These are phyloP conservation scores for Inga leiocalycina DNA, from an alignment of 306 rosid species.

Conservation along the genomic window DNA sequence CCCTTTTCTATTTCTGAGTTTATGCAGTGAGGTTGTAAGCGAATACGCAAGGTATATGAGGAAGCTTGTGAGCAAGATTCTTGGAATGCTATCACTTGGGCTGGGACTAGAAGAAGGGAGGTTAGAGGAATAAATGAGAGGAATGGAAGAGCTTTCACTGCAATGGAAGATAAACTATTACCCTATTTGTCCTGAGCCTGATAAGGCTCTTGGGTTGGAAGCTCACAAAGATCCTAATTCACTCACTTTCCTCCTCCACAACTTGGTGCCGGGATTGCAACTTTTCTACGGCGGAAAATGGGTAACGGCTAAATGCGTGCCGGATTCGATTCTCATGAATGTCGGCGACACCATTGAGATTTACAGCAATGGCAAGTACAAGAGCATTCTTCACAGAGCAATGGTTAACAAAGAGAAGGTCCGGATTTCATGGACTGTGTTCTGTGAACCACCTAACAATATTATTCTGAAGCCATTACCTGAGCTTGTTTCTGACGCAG, in stretches of 20 bases:
- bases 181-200: slow-evolving; percentile 87
- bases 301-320: slow-evolving; percentile 82
- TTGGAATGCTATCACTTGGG: slow-evolving; percentile 56
- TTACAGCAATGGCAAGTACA: slow-evolving; percentile 73
- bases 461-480: slow-evolving; percentile 75
- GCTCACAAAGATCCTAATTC: slow-evolving; percentile 83
- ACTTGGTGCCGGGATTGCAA: slow-evolving; percentile 90
- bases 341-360: slow-evolving; percentile 90
- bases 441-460: slow-evolving; percentile 86
- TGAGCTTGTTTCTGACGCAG: slow-evolving; percentile 52
- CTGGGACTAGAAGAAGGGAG: slow-evolving; percentile 79
- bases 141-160: slow-evolving; percentile 72
- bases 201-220: slow-evolving; percentile 81
- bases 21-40: slow-evolving; percentile 57
- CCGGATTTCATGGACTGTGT: slow-evolving; percentile 87
- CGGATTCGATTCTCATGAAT: slow-evolving; percentile 74
- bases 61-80: slow-evolving; percentile 54
- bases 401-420: slow-evolving; percentile 84
- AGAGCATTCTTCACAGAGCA: slow-evolving; percentile 84
- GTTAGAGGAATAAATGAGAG: slow-evolving; percentile 79
- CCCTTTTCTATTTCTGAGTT: too few species aligned
- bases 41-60: slow-evolving; percentile 68
- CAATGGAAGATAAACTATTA: slow-evolving; percentile 85
- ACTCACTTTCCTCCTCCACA: slow-evolving; percentile 82
- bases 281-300: slow-evolving; percentile 69